A percentile compares a stretch with the other conserved stretches of the same genome.
Evolutionary conservation across 148 eudicot species (phyloP).

Genomic region (Chenopodium album): DNA sequence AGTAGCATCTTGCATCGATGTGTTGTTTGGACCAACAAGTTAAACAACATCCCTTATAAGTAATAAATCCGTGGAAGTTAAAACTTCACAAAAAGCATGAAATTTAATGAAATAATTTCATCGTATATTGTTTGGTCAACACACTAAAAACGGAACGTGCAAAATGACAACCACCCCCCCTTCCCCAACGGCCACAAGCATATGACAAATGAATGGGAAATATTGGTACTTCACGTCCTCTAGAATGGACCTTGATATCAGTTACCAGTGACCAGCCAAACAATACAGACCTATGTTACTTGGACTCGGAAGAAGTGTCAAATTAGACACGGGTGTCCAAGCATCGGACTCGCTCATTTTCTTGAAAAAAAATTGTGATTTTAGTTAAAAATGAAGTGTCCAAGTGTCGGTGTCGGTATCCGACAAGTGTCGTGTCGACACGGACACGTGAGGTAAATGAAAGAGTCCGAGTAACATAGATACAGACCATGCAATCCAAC

Average conservation of each 20-base stretch:
- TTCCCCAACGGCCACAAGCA: neutral
- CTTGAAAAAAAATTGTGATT: too few relatives aligned
- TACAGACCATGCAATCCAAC: neutral
- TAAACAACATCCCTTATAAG: neutral
- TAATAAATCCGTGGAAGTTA: neutral
- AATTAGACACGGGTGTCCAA: too few relatives aligned
- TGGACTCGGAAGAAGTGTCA: too few relatives aligned
- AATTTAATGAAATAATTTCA: neutral
- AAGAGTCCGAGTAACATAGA: too few relatives aligned
- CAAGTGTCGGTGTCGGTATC: too few relatives aligned
- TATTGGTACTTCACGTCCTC: neutral
- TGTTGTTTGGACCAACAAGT: neutral
- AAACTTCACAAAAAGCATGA: neutral
- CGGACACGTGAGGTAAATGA: too few relatives aligned
- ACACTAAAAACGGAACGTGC: neutral
- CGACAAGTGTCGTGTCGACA: too few relatives aligned
- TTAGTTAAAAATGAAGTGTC: too few relatives aligned
- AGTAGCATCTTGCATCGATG: neutral
- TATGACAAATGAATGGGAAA: neutral
- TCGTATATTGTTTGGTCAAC: neutral
- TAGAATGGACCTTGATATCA: neutral
- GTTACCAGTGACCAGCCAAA: neutral
- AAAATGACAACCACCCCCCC: neutral
- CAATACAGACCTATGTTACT: neutral
- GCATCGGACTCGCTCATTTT: too few relatives aligned